Conservation (phyloP, 306 rosid genomes). For the Canavalia gladiata region DNA sequence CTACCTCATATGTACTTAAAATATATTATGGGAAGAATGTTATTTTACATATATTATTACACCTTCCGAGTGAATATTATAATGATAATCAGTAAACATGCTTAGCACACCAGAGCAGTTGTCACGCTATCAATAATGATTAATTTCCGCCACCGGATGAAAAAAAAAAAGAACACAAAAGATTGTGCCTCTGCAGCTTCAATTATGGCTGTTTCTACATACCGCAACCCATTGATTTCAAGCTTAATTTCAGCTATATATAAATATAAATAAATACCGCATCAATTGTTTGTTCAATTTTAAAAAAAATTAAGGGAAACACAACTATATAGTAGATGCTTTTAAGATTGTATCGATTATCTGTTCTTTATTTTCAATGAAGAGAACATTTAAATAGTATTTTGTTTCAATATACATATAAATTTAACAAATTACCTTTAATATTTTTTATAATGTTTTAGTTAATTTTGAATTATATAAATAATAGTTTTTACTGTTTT, state of each 20-base stretch:
- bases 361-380: background rate
- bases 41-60: background rate
- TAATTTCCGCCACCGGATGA: too few relatives aligned
- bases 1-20: too few relatives aligned
- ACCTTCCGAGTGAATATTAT: background rate
- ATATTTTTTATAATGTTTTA: too few relatives aligned
- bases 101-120: background rate
- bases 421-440: background rate
- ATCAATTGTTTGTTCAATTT: background rate
- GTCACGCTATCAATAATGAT: background rate
- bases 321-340: too few relatives aligned
- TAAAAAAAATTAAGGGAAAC: background rate
- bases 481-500: too few relatives aligned
- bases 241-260: background rate
- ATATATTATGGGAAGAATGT: conserved; percentile 72
- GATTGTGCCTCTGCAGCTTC: too few relatives aligned
- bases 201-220: too few relatives aligned
- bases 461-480: too few relatives aligned
- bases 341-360: background rate
- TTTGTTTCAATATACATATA: background rate
- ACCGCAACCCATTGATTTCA: background rate
- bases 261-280: background rate
- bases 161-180: too few relatives aligned
- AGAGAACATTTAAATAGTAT: background rate
- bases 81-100: background rate